Conservation (phyloP, 805 yeast genomes). For the Saturnispora ahearnii region DNA sequence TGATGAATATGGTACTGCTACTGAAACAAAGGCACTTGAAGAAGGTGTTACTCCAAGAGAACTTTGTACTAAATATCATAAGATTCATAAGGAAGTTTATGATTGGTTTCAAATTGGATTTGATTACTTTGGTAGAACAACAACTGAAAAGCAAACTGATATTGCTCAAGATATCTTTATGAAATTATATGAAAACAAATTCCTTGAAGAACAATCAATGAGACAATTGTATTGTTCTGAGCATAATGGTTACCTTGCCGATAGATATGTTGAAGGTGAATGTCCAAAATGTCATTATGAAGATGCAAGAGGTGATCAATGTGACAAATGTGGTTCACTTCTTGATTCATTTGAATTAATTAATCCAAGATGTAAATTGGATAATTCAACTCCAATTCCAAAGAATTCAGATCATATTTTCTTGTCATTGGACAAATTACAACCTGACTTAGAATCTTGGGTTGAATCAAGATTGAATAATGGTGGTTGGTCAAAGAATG, state of each 20-base stretch:
- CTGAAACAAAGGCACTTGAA: slow-evolving; percentile 95
- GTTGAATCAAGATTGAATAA: slow-evolving; percentile 52
- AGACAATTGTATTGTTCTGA: slow-evolving; percentile 86
- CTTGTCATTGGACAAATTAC: slow-evolving; percentile 74
- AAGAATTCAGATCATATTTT: slow-evolving; percentile 80
- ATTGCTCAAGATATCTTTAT: slow-evolving; percentile 91
- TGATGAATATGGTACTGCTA: slow-evolving; percentile 98
- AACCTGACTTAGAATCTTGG: slow-evolving; percentile 69
- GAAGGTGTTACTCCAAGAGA: slow-evolving; percentile 84
- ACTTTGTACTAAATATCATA: slow-evolving; percentile 84
- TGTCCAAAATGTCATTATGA: slow-evolving; percentile 93
- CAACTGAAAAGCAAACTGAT: slow-evolving; percentile 84
- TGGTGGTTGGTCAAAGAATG: slow-evolving; percentile 89
- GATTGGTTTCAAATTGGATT: slow-evolving; percentile 96
- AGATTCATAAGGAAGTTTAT: slow-evolving; percentile 80
- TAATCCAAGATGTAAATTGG: slow-evolving; percentile 92
- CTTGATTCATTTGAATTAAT: slow-evolving; percentile 89
- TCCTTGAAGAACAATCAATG: slow-evolving; percentile 76
- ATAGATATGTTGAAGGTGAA: slow-evolving; percentile 92
- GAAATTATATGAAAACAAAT: slow-evolving; percentile 67
- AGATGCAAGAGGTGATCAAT: slow-evolving; percentile 99
- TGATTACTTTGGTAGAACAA: slow-evolving; percentile 94
- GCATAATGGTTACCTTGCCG: slow-evolving; percentile 90
- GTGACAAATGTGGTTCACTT: slow-evolving; percentile 90
- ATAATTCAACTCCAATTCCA: slow-evolving; percentile 70